Evolutionary conservation across 2,329 filamentous ascomycete species (phyloP), one percentile per base, ranked within the genome.

Genomic region (Colletotrichum euphorbiae): DNA sequence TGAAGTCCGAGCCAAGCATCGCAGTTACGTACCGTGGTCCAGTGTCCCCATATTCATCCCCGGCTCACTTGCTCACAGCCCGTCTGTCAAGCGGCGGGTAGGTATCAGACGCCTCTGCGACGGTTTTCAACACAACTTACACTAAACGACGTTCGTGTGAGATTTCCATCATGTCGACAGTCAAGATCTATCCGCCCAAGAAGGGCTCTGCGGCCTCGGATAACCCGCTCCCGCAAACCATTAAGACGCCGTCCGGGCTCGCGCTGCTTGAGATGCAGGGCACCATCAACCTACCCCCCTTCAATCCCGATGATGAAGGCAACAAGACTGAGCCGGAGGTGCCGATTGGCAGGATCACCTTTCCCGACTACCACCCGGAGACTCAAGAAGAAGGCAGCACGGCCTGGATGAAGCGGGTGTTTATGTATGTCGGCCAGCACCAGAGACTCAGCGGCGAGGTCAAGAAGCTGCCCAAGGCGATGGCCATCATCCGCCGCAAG

Each of bases 241-340:
- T 98, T 15, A 92, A 94, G 73, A 98, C 95, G 1, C 96, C 96
- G 0, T 90, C 92, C 0, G 96, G 96, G 57, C 87, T 98, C 45
- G 95, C 95, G 17, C 85, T 99, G 51, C 84, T 99, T 65, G 96
- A 98, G 81, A 88, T 99, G 13, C 96, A 99, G 83, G 96, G 94
- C 69, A 93, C 89, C 13, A 90, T 99, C 80, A 95, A 97, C 78
- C 83, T 94, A 1, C 90, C 93, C 7, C 71, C 80, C 2, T 72
- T 77, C 33, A 73, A 74, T 28, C 72, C 76, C n/a, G 74, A 79
- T 24, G 70, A 73, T 9, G 73, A 81, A 58, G 71, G 77, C 28
- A 57, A 19, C 31, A 69, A 68, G 19, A 66, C 43, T 8, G 63
- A 51, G 4, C 60, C 69, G 59, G 67, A 68, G 24, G 87, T 88